phyloP scores from a whole-genome alignment of 164 flowering plant species.

The Stephania cephalantha region DNA sequence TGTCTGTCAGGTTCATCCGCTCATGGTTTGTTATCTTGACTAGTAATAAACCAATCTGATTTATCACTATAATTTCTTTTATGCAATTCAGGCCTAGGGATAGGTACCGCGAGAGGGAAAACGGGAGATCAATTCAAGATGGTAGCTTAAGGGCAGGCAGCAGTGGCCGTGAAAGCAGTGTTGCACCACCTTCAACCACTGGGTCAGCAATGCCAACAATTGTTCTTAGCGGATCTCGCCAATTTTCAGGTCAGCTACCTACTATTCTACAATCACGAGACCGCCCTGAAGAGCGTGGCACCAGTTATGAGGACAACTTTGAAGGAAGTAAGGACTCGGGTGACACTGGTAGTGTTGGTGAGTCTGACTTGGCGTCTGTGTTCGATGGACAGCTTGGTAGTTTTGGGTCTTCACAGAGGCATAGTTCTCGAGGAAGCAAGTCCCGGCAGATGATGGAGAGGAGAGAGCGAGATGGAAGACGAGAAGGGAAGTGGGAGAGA shows the following conservation, averaged over 20 bases:
- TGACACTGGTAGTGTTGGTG: constrained; percentile 79
- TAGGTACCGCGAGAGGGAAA: constrained; percentile 80
- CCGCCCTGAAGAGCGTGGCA: constrained; percentile 56
- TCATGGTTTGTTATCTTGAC: neutral
- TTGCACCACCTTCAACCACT: constrained; percentile 28
- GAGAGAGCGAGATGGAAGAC: constrained; percentile 75
- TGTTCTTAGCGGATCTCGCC: constrained; percentile 52
- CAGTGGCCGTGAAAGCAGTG: constrained; percentile 26
- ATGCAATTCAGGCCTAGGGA: constrained; percentile 55
- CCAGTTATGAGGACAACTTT: constrained; percentile 67
- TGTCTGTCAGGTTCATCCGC: neutral
- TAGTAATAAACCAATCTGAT: neutral
- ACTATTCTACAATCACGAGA: constrained; percentile 77
- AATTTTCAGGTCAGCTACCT: constrained; percentile 64
- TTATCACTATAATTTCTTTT: constrained; percentile 1
- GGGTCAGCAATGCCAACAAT: constrained; percentile 41
- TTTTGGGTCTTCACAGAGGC: constrained; percentile 53
- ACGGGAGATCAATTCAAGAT: constrained; percentile 51
- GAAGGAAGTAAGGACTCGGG: constrained; percentile 90
- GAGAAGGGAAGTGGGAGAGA: constrained; percentile 95
- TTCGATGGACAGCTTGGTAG: constrained; percentile 55
- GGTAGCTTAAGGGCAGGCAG: constrained; percentile 46
- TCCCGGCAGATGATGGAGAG: constrained; percentile 68
- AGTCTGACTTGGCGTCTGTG: constrained; percentile 52
- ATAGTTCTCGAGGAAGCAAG: constrained; percentile 69